Base-by-base conservation (phyloP, 2,329 filamentous ascomycete genomes). In the Neonectria sp. region DNA sequence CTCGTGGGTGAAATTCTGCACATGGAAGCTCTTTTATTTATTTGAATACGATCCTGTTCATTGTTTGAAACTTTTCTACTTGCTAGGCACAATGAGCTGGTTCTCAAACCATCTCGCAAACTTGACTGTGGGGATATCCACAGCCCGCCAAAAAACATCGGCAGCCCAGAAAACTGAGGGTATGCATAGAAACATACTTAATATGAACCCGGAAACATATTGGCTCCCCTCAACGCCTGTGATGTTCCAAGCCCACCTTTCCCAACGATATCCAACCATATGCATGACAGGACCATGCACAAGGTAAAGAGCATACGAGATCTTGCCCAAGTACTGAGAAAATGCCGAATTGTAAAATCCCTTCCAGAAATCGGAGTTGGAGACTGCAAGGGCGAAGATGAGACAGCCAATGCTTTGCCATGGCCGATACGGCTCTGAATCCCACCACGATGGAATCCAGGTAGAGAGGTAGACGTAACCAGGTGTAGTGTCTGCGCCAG, bases 301-400 rank as follows among this genome's bases (percentile, higher is more conserved):
- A 12, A 91, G 83, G 76, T 91, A 91, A 25, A 91, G 74, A 58
- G 87, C 85, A 74, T 88, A 91, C 60, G 87, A 89, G 69, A 91
- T 86, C 73, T 85, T 85, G 64, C 89, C 89, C 4, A 91, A 79
- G 76, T 90, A 91, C 73, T 89, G 88, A 4, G 88, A 80, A 24
- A 82, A 72, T 2, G 78, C 73, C 2, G 81, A 79, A 72, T 85
- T 85, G 77, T 90, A 89, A 62, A 89, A 79, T 17, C 79, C 77
- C 73, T 86, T 85, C 81, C 87, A 85, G 5, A 74, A 78, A 3
- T 78, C 75, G 5, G 84, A 85, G 62, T 85, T 82, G 31, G 84
- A 82, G 21, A 87, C 84, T 40, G 83, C 83, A 61, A 84, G 79
- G 5, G 89, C 83, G 63, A 90, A 85, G 2, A 89, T 67, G 31